Evolutionary conservation across 768 basidiomycete genomes (phyloP).

Genomic region (Tulasnella sp.): DNA sequence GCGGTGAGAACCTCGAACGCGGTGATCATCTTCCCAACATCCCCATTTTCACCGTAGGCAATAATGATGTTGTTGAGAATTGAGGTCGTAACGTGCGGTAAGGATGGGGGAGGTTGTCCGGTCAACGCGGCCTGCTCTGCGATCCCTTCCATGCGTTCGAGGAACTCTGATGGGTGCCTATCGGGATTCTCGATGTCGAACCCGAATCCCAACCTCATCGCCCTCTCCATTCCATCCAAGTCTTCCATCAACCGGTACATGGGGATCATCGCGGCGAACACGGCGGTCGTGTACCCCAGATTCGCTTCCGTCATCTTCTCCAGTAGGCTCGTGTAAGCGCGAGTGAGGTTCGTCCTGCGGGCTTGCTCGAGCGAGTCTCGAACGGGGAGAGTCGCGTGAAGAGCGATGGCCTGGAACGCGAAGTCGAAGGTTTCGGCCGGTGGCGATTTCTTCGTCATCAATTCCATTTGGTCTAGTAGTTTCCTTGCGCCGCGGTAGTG

Average conservation of each 20-base stretch:
- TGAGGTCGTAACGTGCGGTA: constrained; percentile 44
- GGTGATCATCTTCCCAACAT: constrained; percentile 56
- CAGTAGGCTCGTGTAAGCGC: constrained; percentile 40
- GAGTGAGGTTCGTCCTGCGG: constrained; percentile 34
- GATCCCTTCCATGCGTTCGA: constrained; percentile 17
- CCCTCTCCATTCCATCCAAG: constrained; percentile 40
- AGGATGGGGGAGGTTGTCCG: not conserved
- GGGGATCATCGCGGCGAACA: constrained; percentile 55
- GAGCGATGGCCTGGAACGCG: constrained; percentile 57
- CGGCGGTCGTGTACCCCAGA: constrained; percentile 43
- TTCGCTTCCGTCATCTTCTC: constrained; percentile 40
- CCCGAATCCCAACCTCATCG: constrained; percentile 61
- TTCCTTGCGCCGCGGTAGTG: constrained; percentile 47
- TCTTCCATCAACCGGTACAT: constrained; percentile 54
- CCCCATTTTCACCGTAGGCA: constrained; percentile 47
- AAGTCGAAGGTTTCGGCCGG: constrained; percentile 46
- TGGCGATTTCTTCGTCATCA: constrained; percentile 34
- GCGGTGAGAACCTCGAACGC: constrained; percentile 70
- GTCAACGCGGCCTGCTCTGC: not conserved
- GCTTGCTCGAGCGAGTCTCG: constrained; percentile 26
- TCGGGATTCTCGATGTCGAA: constrained; percentile 71
- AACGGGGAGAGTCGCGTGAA: constrained; percentile 52
- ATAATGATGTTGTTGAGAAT: constrained; percentile 67
- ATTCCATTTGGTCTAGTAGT: constrained; percentile 48
- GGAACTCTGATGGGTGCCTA: constrained; percentile 35